These are phyloP conservation scores for Naganishia randhawae DNA, from an alignment of 768 basidiomycete species.

Conservation along the genomic window DNA sequence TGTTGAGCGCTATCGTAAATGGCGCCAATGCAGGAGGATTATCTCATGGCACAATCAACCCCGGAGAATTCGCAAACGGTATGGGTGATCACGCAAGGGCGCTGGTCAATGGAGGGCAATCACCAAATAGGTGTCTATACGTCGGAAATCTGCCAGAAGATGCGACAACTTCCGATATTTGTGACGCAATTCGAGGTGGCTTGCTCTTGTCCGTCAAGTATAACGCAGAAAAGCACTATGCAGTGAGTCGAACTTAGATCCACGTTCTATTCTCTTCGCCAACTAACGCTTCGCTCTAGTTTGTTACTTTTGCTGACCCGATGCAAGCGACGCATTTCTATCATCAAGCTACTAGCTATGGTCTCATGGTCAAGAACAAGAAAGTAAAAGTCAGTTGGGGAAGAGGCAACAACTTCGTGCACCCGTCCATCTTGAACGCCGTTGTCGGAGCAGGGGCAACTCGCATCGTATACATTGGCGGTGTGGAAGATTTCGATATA, in stretches of 20 bases:
- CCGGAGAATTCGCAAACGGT: background rate
- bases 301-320: slow-evolving; percentile 93
- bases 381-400: slow-evolving; percentile 98
- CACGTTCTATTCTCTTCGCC: background rate
- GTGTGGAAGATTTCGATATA: slow-evolving; percentile 88
- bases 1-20: slow-evolving; percentile 35
- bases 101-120: slow-evolving; percentile 48
- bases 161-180: slow-evolving; percentile 88
- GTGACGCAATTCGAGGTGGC: slow-evolving; percentile 94
- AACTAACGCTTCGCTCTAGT: slow-evolving; percentile 54
- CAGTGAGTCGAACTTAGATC: slow-evolving; percentile 59
- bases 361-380: slow-evolving; percentile 85
- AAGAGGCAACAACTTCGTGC: slow-evolving; percentile 84
- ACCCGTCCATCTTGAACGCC: slow-evolving; percentile 76
- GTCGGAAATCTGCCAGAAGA: slow-evolving; percentile 96
- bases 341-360: slow-evolving; percentile 84
- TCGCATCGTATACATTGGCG: slow-evolving; percentile 93
- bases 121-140: slow-evolving; percentile 88
- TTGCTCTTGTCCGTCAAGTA: slow-evolving; percentile 91
- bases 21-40: slow-evolving; percentile 37
- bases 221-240: slow-evolving; percentile 96
- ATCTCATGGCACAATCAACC: slow-evolving; percentile 4
- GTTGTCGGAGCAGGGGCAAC: slow-evolving; percentile 83
- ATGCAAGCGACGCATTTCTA: slow-evolving; percentile 89
- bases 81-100: slow-evolving; percentile 42